Percentiles rank a stretch among this genome's conserved stretches.
Conservation (phyloP, 345 rosid species). For the Brassica cretica region DNA sequence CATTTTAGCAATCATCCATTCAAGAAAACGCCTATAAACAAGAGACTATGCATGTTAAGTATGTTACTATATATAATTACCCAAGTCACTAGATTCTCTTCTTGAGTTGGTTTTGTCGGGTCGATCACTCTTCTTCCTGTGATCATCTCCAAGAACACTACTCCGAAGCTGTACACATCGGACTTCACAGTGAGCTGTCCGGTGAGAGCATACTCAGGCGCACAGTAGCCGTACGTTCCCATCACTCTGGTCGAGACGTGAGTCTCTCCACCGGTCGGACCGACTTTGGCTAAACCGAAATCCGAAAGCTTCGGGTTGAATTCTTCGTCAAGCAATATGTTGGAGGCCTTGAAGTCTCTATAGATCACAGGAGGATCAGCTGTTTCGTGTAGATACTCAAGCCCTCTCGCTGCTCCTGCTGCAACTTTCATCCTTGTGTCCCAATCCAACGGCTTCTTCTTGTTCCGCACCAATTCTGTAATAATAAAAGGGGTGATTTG, state of each 20-base stretch:
- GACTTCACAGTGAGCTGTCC: conserved; percentile 73
- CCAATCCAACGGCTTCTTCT: conserved; percentile 63
- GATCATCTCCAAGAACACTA: conserved; percentile 74
- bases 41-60: background rate
- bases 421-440: conserved; percentile 71
- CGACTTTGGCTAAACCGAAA: conserved; percentile 84
- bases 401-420: conserved; percentile 78
- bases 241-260: conserved; percentile 84
- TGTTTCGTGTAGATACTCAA: conserved; percentile 73
- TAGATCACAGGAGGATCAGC: conserved; percentile 78
- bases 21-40: background rate
- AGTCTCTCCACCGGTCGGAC: conserved; percentile 67
- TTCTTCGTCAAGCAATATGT: conserved; percentile 57
- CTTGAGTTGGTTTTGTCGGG: conserved; percentile 56
- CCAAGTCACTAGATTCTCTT: conserved; percentile 73
- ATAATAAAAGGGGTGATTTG: background rate
- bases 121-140: conserved; percentile 85
- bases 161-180: conserved; percentile 85
- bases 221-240: conserved; percentile 88
- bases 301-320: conserved; percentile 79
- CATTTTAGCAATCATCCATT: conserved; percentile 13
- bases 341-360: conserved; percentile 79
- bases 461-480: conserved; percentile 45
- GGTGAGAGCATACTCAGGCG: conserved; percentile 73
- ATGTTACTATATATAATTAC: conserved; percentile 34